These are phyloP conservation scores for Serendipita sp. DNA, from an alignment of 768 basidiomycete species.

Conservation along the genomic window DNA sequence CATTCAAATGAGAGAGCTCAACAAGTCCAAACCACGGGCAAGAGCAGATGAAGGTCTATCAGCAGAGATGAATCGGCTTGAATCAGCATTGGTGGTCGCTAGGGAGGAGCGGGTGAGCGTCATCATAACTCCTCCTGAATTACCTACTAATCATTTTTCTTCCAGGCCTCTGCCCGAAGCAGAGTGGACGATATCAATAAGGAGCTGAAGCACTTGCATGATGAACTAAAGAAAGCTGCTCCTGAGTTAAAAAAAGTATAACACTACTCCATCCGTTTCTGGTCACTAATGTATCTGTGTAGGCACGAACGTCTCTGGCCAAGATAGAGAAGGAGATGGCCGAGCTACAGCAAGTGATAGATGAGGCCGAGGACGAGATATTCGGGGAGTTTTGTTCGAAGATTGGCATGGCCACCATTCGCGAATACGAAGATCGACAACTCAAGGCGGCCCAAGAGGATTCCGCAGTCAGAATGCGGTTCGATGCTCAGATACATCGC, in stretches of 20 bases:
- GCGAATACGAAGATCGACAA: conserved; percentile 88
- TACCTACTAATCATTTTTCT: not conserved
- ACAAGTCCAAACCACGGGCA: conserved; percentile 63
- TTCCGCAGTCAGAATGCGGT: conserved; percentile 65
- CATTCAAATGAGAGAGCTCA: conserved; percentile 65
- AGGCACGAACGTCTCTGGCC: conserved; percentile 41
- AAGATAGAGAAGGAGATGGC: conserved; percentile 38
- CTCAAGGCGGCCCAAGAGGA: conserved; percentile 78
- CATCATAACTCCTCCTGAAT: not conserved
- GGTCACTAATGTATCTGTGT: not conserved
- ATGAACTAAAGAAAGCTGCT: conserved; percentile 43
- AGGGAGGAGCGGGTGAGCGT: conserved; percentile 65
- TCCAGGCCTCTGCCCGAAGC: conserved; percentile 25
- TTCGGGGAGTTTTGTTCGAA: conserved; percentile 63
- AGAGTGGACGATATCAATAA: conserved; percentile 64
- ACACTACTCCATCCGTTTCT: too few species aligned
- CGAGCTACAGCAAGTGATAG: conserved; percentile 37
- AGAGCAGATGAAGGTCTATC: conserved; percentile 70
- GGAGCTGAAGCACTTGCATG: conserved; percentile 67
- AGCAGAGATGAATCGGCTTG: conserved; percentile 59
- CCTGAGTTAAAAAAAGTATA: conserved; percentile 59
- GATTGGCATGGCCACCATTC: conserved; percentile 65
- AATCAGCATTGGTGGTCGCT: conserved; percentile 55
- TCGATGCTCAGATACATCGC: conserved; percentile 72
- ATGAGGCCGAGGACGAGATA: conserved; percentile 63